Evolutionary conservation across 495 filamentous ascomycete genomes (phyloP), one percentile per base, ranked within the genome.

Genomic region (Tuber indicum): DNA sequence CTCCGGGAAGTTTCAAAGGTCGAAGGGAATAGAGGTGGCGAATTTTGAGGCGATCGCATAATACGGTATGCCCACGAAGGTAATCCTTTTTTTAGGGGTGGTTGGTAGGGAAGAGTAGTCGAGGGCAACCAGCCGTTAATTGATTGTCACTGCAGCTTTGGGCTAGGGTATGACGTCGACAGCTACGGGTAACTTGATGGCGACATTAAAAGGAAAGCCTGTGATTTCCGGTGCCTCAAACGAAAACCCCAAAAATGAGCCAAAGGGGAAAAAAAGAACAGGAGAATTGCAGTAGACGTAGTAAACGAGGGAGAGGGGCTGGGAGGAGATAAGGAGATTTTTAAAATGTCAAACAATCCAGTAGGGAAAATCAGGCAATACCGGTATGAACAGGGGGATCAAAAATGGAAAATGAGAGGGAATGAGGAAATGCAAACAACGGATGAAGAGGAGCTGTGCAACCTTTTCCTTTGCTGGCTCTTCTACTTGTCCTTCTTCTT

Each of bases 141-240:
- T 79, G 79, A 79, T 78, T 74, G 26, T 66, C 16, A 66, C 14
- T 80, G 74, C 74, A 76, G 66, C 77, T 73, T 74, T 79, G 62
- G 77, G 72, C 74, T 71, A 74, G 39, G 80, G 75, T 81, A 78
- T 82, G 81, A 82, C 81, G 81, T 82, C 77, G 81, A 75, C 75
- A 80, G 75, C 77, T 82, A 82, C 80, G 74, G 80, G 75, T 52
- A 80, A 80, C 70, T 80, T 74, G 66, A 80, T 78, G 70, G 77
- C 78, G 78, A 80, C 78, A 80, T 80, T 80, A 80, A 80, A 36
- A 14, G 26, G 26, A 17, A 66, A 66, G 58, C 58, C 26, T 62
- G n/a, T 36, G 10, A 66, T 36, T 36, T 32, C 58, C 12, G 17
- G 5, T 5, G 14, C 26, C 58, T 32, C 58, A 66, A 66, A 66